phyloP scores from a whole-genome alignment of 1,284 basidiomycete genomes.

The Ustilago shanxiensis region DNA sequence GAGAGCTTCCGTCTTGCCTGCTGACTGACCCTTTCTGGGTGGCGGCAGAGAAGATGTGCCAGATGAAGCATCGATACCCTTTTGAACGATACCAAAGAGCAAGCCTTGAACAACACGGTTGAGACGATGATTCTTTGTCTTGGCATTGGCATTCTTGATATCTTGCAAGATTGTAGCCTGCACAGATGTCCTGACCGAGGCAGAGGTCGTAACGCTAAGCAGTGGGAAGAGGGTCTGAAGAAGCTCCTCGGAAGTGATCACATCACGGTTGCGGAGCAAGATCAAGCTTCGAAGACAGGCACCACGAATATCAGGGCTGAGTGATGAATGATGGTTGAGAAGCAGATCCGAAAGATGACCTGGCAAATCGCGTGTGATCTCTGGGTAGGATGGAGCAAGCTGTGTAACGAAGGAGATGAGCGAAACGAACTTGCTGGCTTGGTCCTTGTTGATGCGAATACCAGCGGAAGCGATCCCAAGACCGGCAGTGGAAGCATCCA shows the following conservation, averaged over 20 bases:
- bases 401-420: constrained; percentile 73
- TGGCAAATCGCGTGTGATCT: constrained; percentile 59
- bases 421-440: constrained; percentile 62
- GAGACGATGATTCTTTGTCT: constrained; percentile 92
- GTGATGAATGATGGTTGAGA: constrained; percentile 63
- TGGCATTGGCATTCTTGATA: constrained; percentile 89
- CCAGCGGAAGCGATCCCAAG: constrained; percentile 26
- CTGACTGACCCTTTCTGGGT: constrained; percentile 72
- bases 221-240: constrained; percentile 92
- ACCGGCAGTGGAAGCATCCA: constrained; percentile 33
- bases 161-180: constrained; percentile 97
- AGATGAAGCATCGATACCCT: constrained; percentile 75
- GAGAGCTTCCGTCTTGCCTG: constrained; percentile 80
- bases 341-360: constrained; percentile 61
- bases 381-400: constrained; percentile 71
- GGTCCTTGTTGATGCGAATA: constrained; percentile 57
- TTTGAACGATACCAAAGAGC: constrained; percentile 94
- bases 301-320: constrained; percentile 62
- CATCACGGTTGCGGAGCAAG: constrained; percentile 90
- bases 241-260: constrained; percentile 92
- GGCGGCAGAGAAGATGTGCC: constrained; percentile 24
- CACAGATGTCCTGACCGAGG: constrained; percentile 84
- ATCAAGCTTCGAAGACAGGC: constrained; percentile 71
- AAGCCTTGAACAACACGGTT: constrained; percentile 96
- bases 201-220: constrained; percentile 84